Evolutionary conservation across 805 yeast species (phyloP), one percentile per base, ranked within the genome.

Genomic region (Lachancea lanzarotensis): DNA sequence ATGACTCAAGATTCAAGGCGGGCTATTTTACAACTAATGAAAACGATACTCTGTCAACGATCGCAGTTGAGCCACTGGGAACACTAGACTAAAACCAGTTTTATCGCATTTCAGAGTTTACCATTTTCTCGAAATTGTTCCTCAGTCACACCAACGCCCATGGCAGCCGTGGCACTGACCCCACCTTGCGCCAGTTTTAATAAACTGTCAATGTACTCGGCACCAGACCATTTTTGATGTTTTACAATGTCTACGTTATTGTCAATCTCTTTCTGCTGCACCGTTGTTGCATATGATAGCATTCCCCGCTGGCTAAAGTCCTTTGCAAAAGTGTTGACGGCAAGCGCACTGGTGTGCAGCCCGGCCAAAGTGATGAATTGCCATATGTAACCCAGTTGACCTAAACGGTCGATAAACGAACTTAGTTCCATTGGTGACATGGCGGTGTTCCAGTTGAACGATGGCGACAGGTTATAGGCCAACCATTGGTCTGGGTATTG

Each of bases 141-240:
- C 72, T 91, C 98, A 45, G 98, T 91, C 54, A 91, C 97, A 73
- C 98, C 98, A 50, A 83, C 83, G 62, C 97, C 97, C 97, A 91
- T 91, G 40, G 98, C 97, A 54, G 97, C 95, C 40, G 98, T 91
- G 16, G 95, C 83, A 42, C 90, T 76, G 47, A 90, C 84, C 71
- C 98, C 98, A 59, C 97, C 97, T 45, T 93, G 82, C 20, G 89
- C 93, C 69, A 88, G 74, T 68, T 83, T 89, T 67, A 91, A 80
- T 61, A 91, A 73, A 48, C 87, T 82, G 68, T 91, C 98, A 62
- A 91, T 84, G 73, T 88, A 90, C 70, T 87, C 95, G 26, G 98
- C 98, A 64, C 98, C 98, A 35, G 96, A 88, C 98, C 98, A 91
- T 69, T 90, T 88, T 70, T 91, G 98, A 69, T 91, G 98, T 75